Conservation (phyloP, 169 alveolate species). For the Eimeria sp. region DNA sequence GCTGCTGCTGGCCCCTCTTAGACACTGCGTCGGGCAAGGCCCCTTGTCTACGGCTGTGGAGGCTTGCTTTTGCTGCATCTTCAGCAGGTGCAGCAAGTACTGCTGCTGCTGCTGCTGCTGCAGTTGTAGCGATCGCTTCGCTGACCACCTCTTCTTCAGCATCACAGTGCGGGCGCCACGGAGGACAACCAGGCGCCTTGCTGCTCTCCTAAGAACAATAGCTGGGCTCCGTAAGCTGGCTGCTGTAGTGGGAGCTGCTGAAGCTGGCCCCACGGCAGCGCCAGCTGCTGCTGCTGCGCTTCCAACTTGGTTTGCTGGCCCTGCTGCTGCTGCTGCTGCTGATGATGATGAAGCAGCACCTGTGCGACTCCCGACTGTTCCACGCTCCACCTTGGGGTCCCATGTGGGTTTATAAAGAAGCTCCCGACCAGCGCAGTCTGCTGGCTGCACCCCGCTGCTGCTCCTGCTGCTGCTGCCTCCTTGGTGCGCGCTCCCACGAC, state of each 20-base stretch:
- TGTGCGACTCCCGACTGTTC: not conserved
- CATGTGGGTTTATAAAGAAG: conserved; percentile 40
- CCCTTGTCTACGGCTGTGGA: not conserved
- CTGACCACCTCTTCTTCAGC: conserved; percentile 2
- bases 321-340: not conserved
- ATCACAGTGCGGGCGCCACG: conserved; percentile 6
- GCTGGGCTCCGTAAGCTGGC: not conserved
- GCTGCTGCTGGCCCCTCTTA: conserved; percentile 21
- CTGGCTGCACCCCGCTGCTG: conserved; percentile 37
- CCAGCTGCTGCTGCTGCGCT: not conserved
- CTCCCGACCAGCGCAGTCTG: conserved; percentile 59
- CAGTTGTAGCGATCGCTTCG: not conserved
- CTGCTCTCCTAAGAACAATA: conserved; percentile 7
- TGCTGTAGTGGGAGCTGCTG: conserved; percentile 7
- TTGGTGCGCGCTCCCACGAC: conserved; percentile 50
- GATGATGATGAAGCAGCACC: not conserved
- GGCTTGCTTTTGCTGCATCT: conserved; percentile 14
- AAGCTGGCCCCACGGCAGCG: not conserved
- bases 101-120: conserved; percentile 49
- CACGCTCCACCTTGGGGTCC: conserved; percentile 26
- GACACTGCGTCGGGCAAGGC: not conserved
- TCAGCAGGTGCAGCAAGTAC: not conserved
- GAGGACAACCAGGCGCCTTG: conserved; percentile 6
- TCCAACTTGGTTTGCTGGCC: not conserved
- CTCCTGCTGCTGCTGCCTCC: conserved; percentile 73